Evolutionary conservation across 257 asterid genomes (phyloP).

Genomic region (Perilla frutescens): DNA sequence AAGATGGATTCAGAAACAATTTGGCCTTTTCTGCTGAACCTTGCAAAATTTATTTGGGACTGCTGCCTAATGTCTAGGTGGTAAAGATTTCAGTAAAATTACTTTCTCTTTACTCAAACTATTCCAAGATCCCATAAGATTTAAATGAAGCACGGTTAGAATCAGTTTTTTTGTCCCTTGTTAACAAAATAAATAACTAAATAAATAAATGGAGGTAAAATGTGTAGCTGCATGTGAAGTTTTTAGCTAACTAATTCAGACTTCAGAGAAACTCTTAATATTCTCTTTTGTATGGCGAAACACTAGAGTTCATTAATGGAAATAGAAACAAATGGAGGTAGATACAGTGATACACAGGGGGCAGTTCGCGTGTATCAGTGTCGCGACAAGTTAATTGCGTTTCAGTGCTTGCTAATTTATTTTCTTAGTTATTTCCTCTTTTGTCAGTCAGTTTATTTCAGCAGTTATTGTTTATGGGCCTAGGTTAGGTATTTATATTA

Average conservation of each 20-base stretch:
- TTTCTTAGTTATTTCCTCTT: no score
- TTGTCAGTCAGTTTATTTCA: no score
- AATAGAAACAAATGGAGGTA: constrained; percentile 13
- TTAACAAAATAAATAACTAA: constrained; percentile 7
- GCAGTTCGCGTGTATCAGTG: no score
- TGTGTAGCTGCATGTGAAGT: background rate
- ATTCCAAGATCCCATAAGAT: background rate
- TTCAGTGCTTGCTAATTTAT: no score
- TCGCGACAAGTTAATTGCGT: no score
- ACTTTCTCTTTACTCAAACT: constrained; percentile 3
- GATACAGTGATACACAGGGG: no score
- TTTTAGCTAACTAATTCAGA: constrained; percentile 18
- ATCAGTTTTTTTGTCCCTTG: constrained; percentile 3
- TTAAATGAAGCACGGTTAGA: constrained; percentile 1
- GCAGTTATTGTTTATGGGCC: no score
- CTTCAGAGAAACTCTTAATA: background rate
- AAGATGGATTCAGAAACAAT: background rate
- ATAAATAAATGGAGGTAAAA: background rate
- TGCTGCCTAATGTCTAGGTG: constrained; percentile 8
- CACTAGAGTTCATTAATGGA: background rate
- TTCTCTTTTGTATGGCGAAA: background rate
- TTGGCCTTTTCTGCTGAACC: background rate
- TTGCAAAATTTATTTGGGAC: constrained; percentile 10
- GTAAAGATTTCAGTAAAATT: constrained; percentile 1
- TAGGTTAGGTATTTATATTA: no score